These are phyloP conservation scores for Triangularia setosa DNA, from an alignment of 2,329 filamentous ascomycete genomes.

Conservation along the genomic window DNA sequence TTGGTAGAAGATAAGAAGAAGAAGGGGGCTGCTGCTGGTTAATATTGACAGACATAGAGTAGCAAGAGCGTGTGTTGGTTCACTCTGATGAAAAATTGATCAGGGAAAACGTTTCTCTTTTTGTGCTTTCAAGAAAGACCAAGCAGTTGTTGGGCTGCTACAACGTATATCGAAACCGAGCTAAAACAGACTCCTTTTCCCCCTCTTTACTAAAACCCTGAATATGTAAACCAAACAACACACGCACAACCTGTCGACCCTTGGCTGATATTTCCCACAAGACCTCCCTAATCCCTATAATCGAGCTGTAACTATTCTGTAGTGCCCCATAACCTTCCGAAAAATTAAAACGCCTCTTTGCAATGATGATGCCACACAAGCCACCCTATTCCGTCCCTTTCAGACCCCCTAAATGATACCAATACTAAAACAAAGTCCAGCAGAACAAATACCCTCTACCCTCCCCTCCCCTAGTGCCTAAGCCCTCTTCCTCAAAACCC, in stretches of 20 bases:
- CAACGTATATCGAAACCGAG: neutral
- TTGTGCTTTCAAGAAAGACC: neutral
- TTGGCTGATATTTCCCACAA: neutral
- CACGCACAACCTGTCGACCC: neutral
- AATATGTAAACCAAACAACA: neutral
- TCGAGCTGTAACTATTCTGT: neutral
- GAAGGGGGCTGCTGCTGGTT: slow-evolving; percentile 54
- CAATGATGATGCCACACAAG: neutral
- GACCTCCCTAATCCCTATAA: neutral
- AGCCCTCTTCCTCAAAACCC: slow-evolving; percentile 53
- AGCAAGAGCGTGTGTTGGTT: neutral
- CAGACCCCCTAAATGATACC: neutral
- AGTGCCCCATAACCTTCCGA: neutral
- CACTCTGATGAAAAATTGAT: neutral
- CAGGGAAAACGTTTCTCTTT: neutral
- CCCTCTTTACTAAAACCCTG: neutral
- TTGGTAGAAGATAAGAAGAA: slow-evolving; percentile 94
- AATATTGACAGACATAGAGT: slow-evolving; percentile 3
- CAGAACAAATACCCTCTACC: neutral
- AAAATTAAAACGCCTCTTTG: neutral
- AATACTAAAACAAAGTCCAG: neutral
- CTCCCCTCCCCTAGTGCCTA: neutral
- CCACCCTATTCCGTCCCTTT: neutral
- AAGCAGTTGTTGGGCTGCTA: neutral
- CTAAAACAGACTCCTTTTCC: neutral